A percentile compares a stretch with the other conserved stretches of the same genome.
Evolutionary conservation across 2,329 filamentous ascomycete genomes (phyloP).

Genomic region (Fusarium sp.): DNA sequence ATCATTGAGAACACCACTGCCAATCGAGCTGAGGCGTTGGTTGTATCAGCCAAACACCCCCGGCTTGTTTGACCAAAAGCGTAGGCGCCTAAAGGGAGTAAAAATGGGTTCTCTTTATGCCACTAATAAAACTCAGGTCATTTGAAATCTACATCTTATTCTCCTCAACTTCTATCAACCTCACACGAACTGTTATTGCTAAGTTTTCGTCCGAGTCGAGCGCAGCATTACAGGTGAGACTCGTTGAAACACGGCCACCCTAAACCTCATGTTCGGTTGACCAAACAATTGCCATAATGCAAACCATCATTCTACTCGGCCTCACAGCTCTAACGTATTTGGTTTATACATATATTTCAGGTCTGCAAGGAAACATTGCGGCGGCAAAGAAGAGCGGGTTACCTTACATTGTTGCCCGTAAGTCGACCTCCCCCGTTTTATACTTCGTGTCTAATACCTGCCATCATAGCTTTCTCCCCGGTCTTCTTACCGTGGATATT

Average conservation of each 20-base stretch:
- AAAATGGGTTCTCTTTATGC: not conserved
- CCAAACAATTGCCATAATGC: constrained; percentile 47
- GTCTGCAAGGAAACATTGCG: constrained; percentile 61
- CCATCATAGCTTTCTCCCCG: constrained; percentile 59
- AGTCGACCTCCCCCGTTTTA: constrained; percentile 38
- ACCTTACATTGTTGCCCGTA: constrained; percentile 67
- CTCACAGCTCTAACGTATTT: constrained; percentile 52
- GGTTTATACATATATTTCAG: constrained; percentile 50
- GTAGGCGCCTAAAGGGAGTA: not conserved
- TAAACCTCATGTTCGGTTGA: not conserved
- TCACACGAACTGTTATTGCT: not conserved
- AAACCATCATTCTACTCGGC: constrained; percentile 54
- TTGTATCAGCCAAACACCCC: not conserved
- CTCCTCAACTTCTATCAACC: not conserved
- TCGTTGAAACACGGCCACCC: constrained; percentile 5
- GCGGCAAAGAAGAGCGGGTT: constrained; percentile 65
- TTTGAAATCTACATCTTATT: not conserved
- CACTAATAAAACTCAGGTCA: not conserved
- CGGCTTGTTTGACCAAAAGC: not conserved
- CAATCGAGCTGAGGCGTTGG: not conserved
- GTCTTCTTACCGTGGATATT: constrained; percentile 69
- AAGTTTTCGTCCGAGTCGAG: not conserved
- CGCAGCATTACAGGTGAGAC: not conserved
- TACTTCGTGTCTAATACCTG: not conserved
- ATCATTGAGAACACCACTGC: not conserved